Base-by-base conservation (phyloP, 2,329 filamentous ascomycete species). In the Colletotrichum trifolii region DNA sequence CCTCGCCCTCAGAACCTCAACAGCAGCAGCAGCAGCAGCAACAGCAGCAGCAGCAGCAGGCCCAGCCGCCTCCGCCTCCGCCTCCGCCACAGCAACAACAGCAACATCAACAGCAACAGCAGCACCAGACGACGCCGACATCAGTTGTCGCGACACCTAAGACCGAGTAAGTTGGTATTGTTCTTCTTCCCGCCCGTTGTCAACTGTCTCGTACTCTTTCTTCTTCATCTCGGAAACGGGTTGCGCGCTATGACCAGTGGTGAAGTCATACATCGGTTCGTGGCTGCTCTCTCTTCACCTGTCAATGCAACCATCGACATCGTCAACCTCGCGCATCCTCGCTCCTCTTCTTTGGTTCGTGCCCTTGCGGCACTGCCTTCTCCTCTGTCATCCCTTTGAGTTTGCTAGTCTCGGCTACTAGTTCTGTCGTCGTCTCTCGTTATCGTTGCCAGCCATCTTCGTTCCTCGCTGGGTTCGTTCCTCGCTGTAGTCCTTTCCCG, bases 11-110 rank as follows among this genome's bases (percentile, higher is more conserved):
- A 53, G 63, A 65, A 40, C 52, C 50, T 17, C 58, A 45, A 7
- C 63, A 46, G 35, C 58, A 66, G 46, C 17, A 17, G 17, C 17
- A 17, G 17, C 17, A 17, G 17, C 58, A 45, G 5, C 63, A 46
- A 25, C 63, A 35, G 5, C 63, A 57, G 38, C 25, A 25, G 25
- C 25, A 25, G 25, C 25, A 25, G 25, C 25, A 63, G n/a, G 62
- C 42, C 38, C 62, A 66, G 63, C 63, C 62, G 35, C 58, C 58
- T 8, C 63, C 63, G 35, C 58, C 58, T 8, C 63, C 63, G n/a
- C 63, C 25, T 25, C 25, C 25, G 25, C 25, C 58, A 12, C 57
- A 58, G 48, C 58, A 65, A 36, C 52, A 45, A 25, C 58, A 45
- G 5, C 63, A 46, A 33, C 63, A 35, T 2, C 63, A 57, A 42